phyloP scores from a whole-genome alignment of 371 early-diverging fungal species.

The Mortierella sp. region DNA sequence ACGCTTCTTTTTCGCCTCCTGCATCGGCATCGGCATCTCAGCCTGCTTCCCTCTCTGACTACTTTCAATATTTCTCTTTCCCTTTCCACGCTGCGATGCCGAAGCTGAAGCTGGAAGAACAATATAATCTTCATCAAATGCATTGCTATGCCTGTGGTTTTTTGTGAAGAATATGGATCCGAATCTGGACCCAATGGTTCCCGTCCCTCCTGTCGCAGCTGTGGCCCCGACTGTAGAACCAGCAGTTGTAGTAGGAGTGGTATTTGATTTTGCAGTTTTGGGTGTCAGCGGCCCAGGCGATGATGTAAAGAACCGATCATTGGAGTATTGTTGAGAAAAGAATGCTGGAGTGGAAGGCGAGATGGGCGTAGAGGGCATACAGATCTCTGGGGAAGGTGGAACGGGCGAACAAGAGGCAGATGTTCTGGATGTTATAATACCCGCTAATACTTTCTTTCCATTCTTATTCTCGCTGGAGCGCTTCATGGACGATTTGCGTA shows the following conservation, averaged over 20 bases:
- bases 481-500: not conserved
- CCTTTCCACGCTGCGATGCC: not conserved
- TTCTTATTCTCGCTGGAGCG: conserved; percentile 1
- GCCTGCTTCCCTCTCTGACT: not conserved
- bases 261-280: not conserved
- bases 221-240: not conserved
- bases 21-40: conserved; percentile 1
- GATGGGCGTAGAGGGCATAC: conserved; percentile 21
- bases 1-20: conserved; percentile 31
- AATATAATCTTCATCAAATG: not conserved
- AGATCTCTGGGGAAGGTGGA: conserved; percentile 20
- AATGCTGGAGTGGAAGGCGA: conserved; percentile 22
- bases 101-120: not conserved
- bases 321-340: not conserved
- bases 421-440: not conserved
- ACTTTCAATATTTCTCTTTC: too few relatives aligned
- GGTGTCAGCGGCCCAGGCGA: conserved; percentile 26
- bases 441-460: not conserved
- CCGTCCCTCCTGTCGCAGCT: not conserved
- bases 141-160: not conserved
- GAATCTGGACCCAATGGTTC: conserved; percentile 16
- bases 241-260: not conserved
- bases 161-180: conserved; percentile 16
- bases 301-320: not conserved
- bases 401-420: conserved; percentile 19